Conservation (phyloP, 768 basidiomycete species). For the Macrolepiota fuliginosa region DNA sequence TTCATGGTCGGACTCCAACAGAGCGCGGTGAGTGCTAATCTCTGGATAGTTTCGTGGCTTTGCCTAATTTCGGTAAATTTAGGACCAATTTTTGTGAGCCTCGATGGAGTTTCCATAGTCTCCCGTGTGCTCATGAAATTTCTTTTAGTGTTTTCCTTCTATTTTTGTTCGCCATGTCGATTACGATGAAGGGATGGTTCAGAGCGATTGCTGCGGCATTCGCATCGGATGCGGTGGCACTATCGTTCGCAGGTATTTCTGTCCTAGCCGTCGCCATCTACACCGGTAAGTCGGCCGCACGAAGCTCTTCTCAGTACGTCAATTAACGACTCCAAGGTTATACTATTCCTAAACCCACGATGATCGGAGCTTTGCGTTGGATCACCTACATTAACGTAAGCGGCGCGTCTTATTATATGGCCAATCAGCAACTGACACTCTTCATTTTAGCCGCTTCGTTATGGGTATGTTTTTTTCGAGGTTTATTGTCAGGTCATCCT, state of each 20-base stretch:
- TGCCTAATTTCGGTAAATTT: background rate
- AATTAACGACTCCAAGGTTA: constrained; percentile 17
- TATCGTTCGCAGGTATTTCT: constrained; percentile 51
- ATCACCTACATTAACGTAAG: constrained; percentile 62
- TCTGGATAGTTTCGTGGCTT: background rate
- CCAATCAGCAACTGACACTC: background rate
- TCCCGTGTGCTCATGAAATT: background rate
- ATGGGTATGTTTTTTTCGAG: constrained; percentile 17
- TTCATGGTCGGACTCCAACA: constrained; percentile 60
- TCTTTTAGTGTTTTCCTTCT: constrained; percentile 52
- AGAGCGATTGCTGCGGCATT: constrained; percentile 63
- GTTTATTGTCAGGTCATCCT: constrained; percentile 35
- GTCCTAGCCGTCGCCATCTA: constrained; percentile 29
- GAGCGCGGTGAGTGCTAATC: constrained; percentile 26
- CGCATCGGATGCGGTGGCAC: constrained; percentile 57
- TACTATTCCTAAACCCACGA: constrained; percentile 54
- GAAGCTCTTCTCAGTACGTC: background rate
- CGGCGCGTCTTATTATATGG: background rate
- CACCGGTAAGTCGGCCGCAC: constrained; percentile 19
- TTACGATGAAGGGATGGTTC: constrained; percentile 80
- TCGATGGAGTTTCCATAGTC: constrained; percentile 13
- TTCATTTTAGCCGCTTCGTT: constrained; percentile 14
- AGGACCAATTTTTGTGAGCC: constrained; percentile 59
- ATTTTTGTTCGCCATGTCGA: constrained; percentile 51
- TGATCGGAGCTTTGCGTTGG: constrained; percentile 70